A percentile compares a stretch with the other conserved stretches of the same genome.
phyloP scores from a whole-genome alignment of 768 basidiomycete genomes.

The Lactarius pseudohatsudake region DNA sequence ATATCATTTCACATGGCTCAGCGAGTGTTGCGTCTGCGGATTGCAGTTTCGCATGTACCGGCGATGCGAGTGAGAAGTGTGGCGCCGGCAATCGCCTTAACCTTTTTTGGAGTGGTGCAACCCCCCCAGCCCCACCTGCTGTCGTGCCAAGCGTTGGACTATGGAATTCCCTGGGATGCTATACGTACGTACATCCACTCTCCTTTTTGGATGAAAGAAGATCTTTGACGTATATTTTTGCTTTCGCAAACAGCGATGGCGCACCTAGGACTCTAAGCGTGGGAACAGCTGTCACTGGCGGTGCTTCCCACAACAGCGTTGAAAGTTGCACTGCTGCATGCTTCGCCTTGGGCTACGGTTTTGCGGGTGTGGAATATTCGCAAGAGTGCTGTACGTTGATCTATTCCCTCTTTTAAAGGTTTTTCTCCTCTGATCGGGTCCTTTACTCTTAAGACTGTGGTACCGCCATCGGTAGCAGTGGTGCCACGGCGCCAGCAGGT shows the following conservation, averaged over 20 bases:
- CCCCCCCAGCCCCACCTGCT: constrained; percentile 55
- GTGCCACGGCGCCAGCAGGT: constrained; percentile 45
- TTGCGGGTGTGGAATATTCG: constrained; percentile 43
- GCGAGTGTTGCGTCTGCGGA: constrained; percentile 48
- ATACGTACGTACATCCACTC: constrained; percentile 54
- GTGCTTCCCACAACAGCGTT: constrained; percentile 49
- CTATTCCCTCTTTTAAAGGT: neutral
- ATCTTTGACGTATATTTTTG: constrained; percentile 9
- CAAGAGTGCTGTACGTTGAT: constrained; percentile 51
- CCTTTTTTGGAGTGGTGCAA: constrained; percentile 60
- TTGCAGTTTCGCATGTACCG: constrained; percentile 63
- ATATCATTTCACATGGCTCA: constrained; percentile 48
- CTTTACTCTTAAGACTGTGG: constrained; percentile 47
- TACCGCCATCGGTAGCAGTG: constrained; percentile 45
- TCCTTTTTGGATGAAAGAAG: constrained; percentile 10
- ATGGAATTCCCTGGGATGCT: constrained; percentile 76
- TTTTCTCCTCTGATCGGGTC: neutral
- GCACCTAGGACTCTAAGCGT: constrained; percentile 38
- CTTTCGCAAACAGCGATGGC: constrained; percentile 36
- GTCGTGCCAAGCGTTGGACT: constrained; percentile 55
- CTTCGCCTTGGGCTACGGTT: constrained; percentile 49
- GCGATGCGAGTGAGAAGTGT: constrained; percentile 56
- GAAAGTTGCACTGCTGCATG: constrained; percentile 62
- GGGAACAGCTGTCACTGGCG: constrained; percentile 33
- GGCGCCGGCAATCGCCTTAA: constrained; percentile 61